Conservation (phyloP, 2,329 filamentous ascomycete species). For the Fusarium nelsonii region DNA sequence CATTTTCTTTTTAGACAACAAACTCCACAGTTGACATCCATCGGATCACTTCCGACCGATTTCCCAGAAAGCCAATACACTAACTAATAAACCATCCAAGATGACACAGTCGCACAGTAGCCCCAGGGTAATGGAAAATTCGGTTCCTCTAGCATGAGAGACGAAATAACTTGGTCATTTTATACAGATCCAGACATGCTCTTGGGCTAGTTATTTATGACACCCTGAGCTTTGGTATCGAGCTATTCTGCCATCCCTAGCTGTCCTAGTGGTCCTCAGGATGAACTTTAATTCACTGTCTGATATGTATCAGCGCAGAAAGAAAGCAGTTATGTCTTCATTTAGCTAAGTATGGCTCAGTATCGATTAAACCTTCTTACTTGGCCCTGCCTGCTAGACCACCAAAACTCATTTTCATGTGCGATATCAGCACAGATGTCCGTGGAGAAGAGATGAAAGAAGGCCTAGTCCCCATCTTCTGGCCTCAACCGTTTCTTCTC, state of each 20-base stretch:
- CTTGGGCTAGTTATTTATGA: too few species aligned
- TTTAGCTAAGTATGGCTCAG: slow-evolving; percentile 3
- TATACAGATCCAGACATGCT: too few species aligned
- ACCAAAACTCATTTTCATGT: slow-evolving; percentile 23
- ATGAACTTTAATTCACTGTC: too few species aligned
- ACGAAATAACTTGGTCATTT: too few species aligned
- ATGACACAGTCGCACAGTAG: neutral
- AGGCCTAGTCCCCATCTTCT: neutral
- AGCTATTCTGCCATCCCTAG: too few species aligned
- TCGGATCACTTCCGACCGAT: slow-evolving; percentile 24
- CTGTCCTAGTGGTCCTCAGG: too few species aligned
- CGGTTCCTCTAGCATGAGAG: too few species aligned
- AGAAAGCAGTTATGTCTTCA: neutral
- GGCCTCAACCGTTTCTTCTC: neutral
- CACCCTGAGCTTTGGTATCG: too few species aligned
- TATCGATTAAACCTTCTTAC: neutral
- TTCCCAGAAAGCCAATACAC: slow-evolving; percentile 20
- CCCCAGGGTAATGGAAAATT: too few species aligned
- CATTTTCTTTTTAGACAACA: slow-evolving; percentile 2
- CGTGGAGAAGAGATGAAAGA: neutral
- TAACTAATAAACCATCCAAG: neutral
- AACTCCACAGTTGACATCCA: slow-evolving; percentile 19
- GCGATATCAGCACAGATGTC: neutral
- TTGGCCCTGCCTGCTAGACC: neutral
- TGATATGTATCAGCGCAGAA: too few species aligned